Evolutionary conservation across 371 early-diverging fungal species (phyloP).

Genomic region (Capillidium rhysosporum): DNA sequence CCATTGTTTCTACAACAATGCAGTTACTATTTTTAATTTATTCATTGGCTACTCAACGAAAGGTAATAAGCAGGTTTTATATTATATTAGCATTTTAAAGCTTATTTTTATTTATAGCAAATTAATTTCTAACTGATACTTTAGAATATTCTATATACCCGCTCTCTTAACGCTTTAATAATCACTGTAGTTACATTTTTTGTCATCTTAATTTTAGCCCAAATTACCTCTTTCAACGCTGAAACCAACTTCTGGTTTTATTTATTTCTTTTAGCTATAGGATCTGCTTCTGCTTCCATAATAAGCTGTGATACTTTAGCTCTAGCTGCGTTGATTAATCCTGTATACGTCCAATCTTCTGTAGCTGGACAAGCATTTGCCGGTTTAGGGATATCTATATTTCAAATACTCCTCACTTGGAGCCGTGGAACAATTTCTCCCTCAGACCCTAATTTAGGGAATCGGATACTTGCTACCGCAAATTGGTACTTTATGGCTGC

Average conservation of each 20-base stretch:
- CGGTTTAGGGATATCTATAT: neutral
- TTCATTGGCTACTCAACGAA: slow-evolving; percentile 35
- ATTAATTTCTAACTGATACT: neutral
- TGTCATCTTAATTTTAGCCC: neutral
- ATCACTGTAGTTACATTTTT: neutral
- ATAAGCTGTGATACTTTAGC: slow-evolving; percentile 3
- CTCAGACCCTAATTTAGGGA: neutral
- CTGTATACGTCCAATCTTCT: neutral
- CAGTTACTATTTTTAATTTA: slow-evolving; percentile 30
- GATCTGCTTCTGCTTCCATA: neutral
- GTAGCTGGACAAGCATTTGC: slow-evolving; percentile 1
- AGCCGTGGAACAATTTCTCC: neutral
- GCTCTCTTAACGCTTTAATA: neutral
- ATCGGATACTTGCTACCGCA: neutral
- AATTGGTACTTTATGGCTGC: neutral
- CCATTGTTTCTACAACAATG: slow-evolving; percentile 33
- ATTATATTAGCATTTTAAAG: neutral
- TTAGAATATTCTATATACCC: neutral
- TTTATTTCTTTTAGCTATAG: neutral
- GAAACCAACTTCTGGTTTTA: neutral
- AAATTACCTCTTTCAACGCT: neutral
- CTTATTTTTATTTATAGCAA: neutral
- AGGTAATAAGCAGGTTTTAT: slow-evolving; percentile 15
- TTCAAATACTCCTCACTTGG: neutral
- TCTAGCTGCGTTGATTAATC: neutral